Conservation (phyloP, 768 basidiomycete species). For the Boletus sensibilis region DNA sequence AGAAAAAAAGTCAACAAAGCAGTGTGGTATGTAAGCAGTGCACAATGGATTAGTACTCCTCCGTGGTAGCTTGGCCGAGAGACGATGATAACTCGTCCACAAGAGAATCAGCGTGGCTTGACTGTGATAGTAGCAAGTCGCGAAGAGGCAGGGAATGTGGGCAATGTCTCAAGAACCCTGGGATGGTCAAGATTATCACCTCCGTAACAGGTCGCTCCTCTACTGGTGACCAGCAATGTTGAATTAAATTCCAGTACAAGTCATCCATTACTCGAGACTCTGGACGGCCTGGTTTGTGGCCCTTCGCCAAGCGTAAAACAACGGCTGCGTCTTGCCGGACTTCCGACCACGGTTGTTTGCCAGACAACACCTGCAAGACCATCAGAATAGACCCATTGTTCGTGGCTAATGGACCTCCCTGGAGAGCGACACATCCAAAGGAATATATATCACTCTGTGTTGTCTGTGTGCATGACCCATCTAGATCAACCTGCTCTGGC, state of each 20-base stretch:
- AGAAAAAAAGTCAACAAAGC: too few relatives aligned
- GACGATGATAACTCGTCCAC: background rate
- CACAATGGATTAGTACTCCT: too few relatives aligned
- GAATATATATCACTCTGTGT: conserved; percentile 17
- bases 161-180: background rate
- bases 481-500: conserved; percentile 29
- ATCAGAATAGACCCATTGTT: conserved; percentile 7
- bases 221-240: conserved; percentile 1
- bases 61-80: background rate
- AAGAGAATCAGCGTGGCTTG: background rate
- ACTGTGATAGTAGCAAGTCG: background rate
- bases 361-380: conserved; percentile 1
- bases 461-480: background rate
- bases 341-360: conserved; percentile 6
- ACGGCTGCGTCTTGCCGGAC: background rate
- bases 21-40: too few relatives aligned
- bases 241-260: conserved; percentile 5
- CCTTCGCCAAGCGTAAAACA: conserved; percentile 4
- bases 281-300: conserved; percentile 4
- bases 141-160: background rate
- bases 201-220: background rate
- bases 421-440: conserved; percentile 29
- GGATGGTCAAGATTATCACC: background rate
- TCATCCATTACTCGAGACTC: background rate
- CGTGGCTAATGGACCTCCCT: conserved; percentile 39